Evolutionary conservation across 2,329 filamentous ascomycete species (phyloP).

Genomic region (Epichloe uncinata): DNA sequence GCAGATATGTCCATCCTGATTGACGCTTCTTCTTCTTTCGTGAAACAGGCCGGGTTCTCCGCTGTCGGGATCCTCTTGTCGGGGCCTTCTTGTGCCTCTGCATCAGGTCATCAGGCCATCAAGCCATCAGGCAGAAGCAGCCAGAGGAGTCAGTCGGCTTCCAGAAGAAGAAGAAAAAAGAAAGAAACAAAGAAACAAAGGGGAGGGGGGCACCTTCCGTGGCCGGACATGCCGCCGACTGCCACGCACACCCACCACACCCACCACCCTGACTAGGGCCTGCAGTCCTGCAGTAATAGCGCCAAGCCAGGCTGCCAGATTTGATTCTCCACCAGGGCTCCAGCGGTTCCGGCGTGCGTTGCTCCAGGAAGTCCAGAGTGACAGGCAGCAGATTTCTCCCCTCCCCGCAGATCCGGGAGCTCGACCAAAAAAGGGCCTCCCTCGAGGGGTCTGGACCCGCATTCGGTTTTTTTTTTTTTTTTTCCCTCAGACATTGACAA

Average conservation of each 20-base stretch:
- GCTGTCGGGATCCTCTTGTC: not conserved
- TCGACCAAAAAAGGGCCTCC: too few relatives aligned
- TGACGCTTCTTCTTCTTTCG: too few relatives aligned
- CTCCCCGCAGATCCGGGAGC: too few relatives aligned
- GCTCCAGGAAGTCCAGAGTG: not conserved
- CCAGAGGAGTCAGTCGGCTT: not conserved
- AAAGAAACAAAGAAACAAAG: not conserved
- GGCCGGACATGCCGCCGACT: constrained; percentile 2
- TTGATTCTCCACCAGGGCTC: constrained; percentile 2
- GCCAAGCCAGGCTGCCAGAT: constrained; percentile 3
- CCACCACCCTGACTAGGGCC: not conserved
- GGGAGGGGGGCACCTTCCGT: not conserved
- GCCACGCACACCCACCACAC: not conserved
- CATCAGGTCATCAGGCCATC: not conserved
- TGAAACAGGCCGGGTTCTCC: not conserved
- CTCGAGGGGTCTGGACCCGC: not conserved
- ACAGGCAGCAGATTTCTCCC: not conserved
- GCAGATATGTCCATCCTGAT: not conserved
- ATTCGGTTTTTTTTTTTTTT: not conserved
- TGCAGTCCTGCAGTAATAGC: not conserved
- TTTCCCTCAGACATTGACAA: not conserved
- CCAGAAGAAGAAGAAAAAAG: constrained; percentile 1
- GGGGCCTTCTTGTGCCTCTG: not conserved
- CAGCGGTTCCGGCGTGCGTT: not conserved
- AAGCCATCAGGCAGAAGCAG: not conserved